A percentile compares a stretch with the other conserved stretches of the same genome.
phyloP scores from a whole-genome alignment of 345 rosid genomes.

The Microcos paniculata region DNA sequence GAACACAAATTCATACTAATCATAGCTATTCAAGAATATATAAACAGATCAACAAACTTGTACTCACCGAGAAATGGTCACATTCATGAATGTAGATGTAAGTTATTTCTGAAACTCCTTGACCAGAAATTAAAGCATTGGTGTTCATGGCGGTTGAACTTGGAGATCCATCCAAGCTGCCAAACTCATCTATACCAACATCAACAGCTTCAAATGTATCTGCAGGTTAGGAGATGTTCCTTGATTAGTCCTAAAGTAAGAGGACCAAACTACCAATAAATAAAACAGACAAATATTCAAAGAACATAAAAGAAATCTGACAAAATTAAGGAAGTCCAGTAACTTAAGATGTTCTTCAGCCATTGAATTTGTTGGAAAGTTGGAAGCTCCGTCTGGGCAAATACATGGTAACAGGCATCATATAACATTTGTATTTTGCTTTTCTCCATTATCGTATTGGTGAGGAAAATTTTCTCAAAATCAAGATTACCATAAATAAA shows the following conservation, averaged over 20 bases:
- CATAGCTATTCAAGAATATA: background rate
- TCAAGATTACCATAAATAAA: background rate
- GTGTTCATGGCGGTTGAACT: conserved; percentile 11
- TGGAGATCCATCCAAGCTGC: conserved; percentile 20
- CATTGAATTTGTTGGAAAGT: conserved; percentile 37
- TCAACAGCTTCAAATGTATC: conserved; percentile 37
- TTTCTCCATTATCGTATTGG: conserved; percentile 15
- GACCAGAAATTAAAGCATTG: conserved; percentile 28
- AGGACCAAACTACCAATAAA: background rate
- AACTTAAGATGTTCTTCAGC: conserved; percentile 40
- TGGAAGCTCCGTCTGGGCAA: conserved; percentile 30
- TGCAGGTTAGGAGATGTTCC: background rate
- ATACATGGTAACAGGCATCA: conserved; percentile 32
- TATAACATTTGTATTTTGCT: conserved; percentile 37
- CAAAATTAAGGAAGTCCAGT: background rate
- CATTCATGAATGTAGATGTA: conserved; percentile 47
- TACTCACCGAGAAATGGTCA: conserved; percentile 36
- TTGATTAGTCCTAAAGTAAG: background rate
- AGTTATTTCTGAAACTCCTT: conserved; percentile 33
- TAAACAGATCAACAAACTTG: background rate
- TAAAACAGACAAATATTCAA: background rate
- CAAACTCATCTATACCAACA: conserved; percentile 41
- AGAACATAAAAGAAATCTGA: background rate
- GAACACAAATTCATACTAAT: background rate
- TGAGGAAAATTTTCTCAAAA: background rate